Evolutionary conservation across 805 yeast genomes (phyloP).

Genomic region (Metschnikowia borealis): DNA sequence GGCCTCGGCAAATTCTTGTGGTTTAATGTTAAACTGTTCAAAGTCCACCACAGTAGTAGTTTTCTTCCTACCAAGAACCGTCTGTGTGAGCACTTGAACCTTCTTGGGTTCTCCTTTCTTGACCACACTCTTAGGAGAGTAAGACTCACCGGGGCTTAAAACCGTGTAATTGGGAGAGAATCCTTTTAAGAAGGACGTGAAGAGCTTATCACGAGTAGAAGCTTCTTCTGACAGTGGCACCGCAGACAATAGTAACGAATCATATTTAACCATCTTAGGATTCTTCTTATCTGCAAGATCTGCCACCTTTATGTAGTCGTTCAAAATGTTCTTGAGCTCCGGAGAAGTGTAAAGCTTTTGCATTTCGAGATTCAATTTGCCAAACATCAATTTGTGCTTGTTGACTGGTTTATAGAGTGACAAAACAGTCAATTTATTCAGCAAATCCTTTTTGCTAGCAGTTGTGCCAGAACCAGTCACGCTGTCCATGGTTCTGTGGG

Average conservation of each 20-base stretch:
- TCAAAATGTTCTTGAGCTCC: conserved; percentile 53
- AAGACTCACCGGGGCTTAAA: conserved; percentile 40
- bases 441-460: conserved; percentile 22
- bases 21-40: conserved; percentile 62
- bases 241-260: conserved; percentile 48
- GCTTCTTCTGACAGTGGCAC: conserved; percentile 29
- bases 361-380: conserved; percentile 34
- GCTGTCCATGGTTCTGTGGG: conserved; percentile 44
- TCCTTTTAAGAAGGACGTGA: conserved; percentile 41
- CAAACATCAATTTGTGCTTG: conserved; percentile 45
- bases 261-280: conserved; percentile 52
- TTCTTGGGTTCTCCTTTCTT: conserved; percentile 65
- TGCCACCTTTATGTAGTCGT: conserved; percentile 51
- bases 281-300: conserved; percentile 49
- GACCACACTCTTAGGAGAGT: conserved; percentile 6
- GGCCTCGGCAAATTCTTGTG: conserved; percentile 61
- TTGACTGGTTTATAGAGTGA: conserved; percentile 56
- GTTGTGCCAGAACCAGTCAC: conserved; percentile 25
- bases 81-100: conserved; percentile 63
- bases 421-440: conserved; percentile 27
- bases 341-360: conserved; percentile 45
- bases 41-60: conserved; percentile 70
- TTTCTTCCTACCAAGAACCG: conserved; percentile 75
- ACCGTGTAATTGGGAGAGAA: conserved; percentile 51
- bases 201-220: conserved; percentile 41